A percentile compares a stretch with the other conserved stretches of the same genome.
Conservation (phyloP, 495 filamentous ascomycete species). For the Penicillium steckii region DNA sequence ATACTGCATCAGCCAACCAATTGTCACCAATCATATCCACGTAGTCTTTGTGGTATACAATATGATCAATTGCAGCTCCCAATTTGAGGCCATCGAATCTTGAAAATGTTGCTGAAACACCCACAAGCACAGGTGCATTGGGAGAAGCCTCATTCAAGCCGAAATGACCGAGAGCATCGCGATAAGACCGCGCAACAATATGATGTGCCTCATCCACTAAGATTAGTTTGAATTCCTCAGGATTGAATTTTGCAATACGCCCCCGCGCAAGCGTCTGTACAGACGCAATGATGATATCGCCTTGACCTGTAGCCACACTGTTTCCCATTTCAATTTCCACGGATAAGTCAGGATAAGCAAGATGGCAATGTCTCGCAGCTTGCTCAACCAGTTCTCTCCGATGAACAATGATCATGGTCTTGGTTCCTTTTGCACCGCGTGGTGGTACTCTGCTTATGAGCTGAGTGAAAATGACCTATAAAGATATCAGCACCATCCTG, state of each 20-base stretch:
- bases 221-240: slow-evolving; percentile 77
- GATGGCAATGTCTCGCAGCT: slow-evolving; percentile 77
- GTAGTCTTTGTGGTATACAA: slow-evolving; percentile 97
- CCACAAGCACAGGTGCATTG: slow-evolving; percentile 71
- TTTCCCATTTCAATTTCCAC: slow-evolving; percentile 92
- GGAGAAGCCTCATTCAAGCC: slow-evolving; percentile 54
- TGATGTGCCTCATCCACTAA: slow-evolving; percentile 99
- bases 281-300: slow-evolving; percentile 95
- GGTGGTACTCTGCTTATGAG: slow-evolving; percentile 76
- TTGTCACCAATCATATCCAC: slow-evolving; percentile 94
- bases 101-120: slow-evolving; percentile 91
- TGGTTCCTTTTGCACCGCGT: slow-evolving; percentile 55
- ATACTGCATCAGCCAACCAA: slow-evolving; percentile 79
- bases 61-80: slow-evolving; percentile 86
- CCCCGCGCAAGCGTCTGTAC: slow-evolving; percentile 73
- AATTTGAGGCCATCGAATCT: slow-evolving; percentile 85
- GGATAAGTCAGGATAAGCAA: slow-evolving; percentile 72
- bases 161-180: slow-evolving; percentile 71
- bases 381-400: slow-evolving; percentile 95
- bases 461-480: slow-evolving; percentile 90
- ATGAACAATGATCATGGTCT: slow-evolving; percentile 90
- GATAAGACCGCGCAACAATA: slow-evolving; percentile 81
- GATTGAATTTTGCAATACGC: slow-evolving; percentile 78
- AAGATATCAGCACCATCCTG: slow-evolving; percentile 2
- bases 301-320: slow-evolving; percentile 66